These are phyloP conservation scores for Trametes villosa DNA, from an alignment of 768 basidiomycete species.

Conservation along the genomic window DNA sequence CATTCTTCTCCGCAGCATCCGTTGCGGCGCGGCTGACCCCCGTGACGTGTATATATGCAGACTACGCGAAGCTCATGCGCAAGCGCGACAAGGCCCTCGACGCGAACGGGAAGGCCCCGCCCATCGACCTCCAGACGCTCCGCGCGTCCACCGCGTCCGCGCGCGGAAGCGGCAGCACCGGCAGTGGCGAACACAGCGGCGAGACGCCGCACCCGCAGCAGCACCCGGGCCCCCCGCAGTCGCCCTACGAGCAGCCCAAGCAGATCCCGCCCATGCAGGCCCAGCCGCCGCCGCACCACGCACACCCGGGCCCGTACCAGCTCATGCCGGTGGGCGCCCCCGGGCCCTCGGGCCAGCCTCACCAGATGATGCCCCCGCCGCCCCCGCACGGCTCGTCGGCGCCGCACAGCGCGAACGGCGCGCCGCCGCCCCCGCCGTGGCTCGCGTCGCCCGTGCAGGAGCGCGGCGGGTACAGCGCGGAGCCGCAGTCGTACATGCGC, in stretches of 20 bases:
- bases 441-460: slow-evolving; percentile 14
- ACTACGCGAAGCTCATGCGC: slow-evolving; percentile 83
- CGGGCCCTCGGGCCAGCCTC: slow-evolving; percentile 15
- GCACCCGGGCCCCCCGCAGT: slow-evolving; percentile 12
- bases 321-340: slow-evolving; percentile 24
- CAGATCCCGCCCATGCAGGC: slow-evolving; percentile 21
- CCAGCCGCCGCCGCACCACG: slow-evolving; percentile 6
- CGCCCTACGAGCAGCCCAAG: slow-evolving; percentile 26
- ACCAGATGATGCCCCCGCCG: slow-evolving; percentile 30
- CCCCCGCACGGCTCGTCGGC: slow-evolving; percentile 19
- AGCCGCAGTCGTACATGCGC: slow-evolving; percentile 54
- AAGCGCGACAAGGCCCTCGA: slow-evolving; percentile 67
- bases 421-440: slow-evolving; percentile 30
- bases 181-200: slow-evolving; percentile 12
- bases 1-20: slow-evolving; percentile 7
- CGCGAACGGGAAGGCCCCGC: slow-evolving; percentile 54
- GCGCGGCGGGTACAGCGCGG: slow-evolving; percentile 21
- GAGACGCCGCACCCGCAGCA: slow-evolving; percentile 19
- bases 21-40: slow-evolving; percentile 2
- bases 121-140: slow-evolving; percentile 76
- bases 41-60: slow-evolving; percentile 41
- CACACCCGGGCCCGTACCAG: slow-evolving; percentile 27
- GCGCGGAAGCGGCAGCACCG: slow-evolving; percentile 19
- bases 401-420: slow-evolving; percentile 23
- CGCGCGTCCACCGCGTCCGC: slow-evolving; percentile 56